A percentile compares a stretch with the other conserved stretches of the same genome.
phyloP scores from a whole-genome alignment of 2,329 filamentous ascomycete genomes.

The Talaromyces sp. region DNA sequence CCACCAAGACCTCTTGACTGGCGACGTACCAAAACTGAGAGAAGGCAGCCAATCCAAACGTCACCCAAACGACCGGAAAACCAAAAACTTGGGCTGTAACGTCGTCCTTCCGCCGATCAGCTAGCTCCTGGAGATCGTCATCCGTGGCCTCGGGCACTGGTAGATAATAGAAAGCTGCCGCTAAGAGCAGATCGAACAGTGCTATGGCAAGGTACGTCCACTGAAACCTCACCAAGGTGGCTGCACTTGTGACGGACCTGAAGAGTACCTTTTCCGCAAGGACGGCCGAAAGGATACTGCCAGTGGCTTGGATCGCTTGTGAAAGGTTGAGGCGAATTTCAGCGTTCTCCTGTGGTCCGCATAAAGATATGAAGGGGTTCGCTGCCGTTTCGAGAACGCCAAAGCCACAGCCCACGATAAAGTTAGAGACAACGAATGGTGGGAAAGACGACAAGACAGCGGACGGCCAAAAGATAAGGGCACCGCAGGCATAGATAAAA shows the following conservation, averaged over 20 bases:
- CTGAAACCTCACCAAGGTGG: conserved; percentile 57
- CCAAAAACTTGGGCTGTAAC: conserved; percentile 46
- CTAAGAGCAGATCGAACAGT: conserved; percentile 57
- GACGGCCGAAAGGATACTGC: conserved; percentile 57
- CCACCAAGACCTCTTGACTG: conserved; percentile 56
- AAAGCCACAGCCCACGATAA: conserved; percentile 59
- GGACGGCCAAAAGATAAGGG: conserved; percentile 62
- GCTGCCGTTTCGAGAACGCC: conserved; percentile 59
- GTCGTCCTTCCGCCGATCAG: conserved; percentile 49
- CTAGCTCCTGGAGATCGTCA: conserved; percentile 55
- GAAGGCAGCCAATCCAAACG: conserved; percentile 52
- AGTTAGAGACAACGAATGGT: conserved; percentile 60
- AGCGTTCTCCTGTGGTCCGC: conserved; percentile 57
- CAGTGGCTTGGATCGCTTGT: conserved; percentile 59
- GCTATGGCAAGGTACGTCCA: conserved; percentile 64
- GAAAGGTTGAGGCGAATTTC: conserved; percentile 59
- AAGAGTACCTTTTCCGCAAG: conserved; percentile 59
- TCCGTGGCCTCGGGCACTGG: conserved; percentile 61
- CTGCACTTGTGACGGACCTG: conserved; percentile 45
- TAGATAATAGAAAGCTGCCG: conserved; percentile 58
- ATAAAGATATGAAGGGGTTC: conserved; percentile 61
- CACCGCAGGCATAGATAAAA: conserved; percentile 59
- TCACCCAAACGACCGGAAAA: conserved; percentile 54
- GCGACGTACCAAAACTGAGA: conserved; percentile 60
- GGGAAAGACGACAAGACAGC: conserved; percentile 59